Conservation (phyloP, 768 basidiomycete species). For the Suillus subaureus region DNA sequence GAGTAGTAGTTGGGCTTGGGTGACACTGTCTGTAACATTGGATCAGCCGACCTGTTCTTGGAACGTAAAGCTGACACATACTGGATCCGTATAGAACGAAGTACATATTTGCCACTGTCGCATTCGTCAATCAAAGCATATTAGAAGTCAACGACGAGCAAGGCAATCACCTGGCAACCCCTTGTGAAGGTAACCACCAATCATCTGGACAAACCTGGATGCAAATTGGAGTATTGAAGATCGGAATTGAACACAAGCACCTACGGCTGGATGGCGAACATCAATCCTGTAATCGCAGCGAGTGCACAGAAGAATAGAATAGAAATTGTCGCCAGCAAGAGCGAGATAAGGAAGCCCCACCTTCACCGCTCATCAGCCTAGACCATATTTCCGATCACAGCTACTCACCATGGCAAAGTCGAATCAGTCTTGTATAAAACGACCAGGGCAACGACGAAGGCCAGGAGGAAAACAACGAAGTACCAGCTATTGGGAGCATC, state of each 20-base stretch:
- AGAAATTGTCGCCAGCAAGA: conserved; percentile 45
- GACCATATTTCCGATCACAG: neutral
- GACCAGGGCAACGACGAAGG: conserved; percentile 8
- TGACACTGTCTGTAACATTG: conserved; percentile 41
- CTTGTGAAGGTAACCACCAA: conserved; percentile 35
- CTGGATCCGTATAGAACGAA: conserved; percentile 49
- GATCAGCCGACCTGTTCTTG: neutral
- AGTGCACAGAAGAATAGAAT: conserved; percentile 49
- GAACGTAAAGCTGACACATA: conserved; percentile 20
- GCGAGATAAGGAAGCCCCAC: conserved; percentile 51
- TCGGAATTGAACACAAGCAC: neutral
- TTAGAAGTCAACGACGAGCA: neutral
- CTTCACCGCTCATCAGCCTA: conserved; percentile 20
- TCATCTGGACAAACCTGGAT: conserved; percentile 48
- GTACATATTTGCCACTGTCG: conserved; percentile 33
- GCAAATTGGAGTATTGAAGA: neutral
- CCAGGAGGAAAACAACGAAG: conserved; percentile 15
- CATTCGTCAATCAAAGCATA: neutral
- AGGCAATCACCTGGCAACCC: conserved; percentile 24
- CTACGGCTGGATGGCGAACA: conserved; percentile 45
- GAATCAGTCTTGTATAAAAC: conserved; percentile 42
- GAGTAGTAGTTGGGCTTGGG: conserved; percentile 44
- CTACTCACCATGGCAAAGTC: conserved; percentile 46
- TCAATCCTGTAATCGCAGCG: conserved; percentile 48
- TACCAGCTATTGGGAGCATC: conserved; percentile 30